These are phyloP conservation scores for Theileria sp. DNA, from an alignment of 169 alveolate genomes.

Conservation along the genomic window DNA sequence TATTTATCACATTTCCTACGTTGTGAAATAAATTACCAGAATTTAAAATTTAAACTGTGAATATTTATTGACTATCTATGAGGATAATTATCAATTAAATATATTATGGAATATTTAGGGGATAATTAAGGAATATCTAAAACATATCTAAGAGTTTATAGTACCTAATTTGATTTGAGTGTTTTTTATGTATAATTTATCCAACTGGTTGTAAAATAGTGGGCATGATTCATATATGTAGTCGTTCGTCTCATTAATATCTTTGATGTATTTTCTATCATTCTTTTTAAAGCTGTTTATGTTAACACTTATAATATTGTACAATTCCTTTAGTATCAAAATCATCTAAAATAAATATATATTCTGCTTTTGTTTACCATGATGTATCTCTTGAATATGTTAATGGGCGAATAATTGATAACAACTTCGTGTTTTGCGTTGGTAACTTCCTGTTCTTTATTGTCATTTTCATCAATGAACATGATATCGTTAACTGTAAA, in stretches of 20 bases:
- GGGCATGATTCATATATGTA: constrained; percentile 40
- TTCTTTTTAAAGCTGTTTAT: neutral
- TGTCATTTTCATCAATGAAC: neutral
- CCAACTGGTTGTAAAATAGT: constrained; percentile 22
- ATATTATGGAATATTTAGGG: neutral
- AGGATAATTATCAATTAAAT: neutral
- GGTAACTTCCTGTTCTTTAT: neutral
- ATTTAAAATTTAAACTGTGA: too few species aligned
- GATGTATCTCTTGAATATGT: constrained; percentile 18
- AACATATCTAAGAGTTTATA: neutral
- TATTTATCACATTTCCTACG: neutral
- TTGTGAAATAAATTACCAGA: neutral
- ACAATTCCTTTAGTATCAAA: constrained; percentile 11
- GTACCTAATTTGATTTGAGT: constrained; percentile 1
- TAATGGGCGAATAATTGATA: neutral
- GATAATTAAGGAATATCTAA: neutral
- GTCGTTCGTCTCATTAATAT: neutral
- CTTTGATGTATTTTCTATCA: neutral
- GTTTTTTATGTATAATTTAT: neutral
- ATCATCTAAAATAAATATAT: neutral
- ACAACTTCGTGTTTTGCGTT: neutral
- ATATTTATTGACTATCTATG: too few species aligned
- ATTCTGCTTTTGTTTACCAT: neutral
- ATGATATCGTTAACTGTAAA: neutral
- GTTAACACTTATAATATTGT: neutral